Percentiles rank a stretch among this genome's conserved stretches.
These are phyloP conservation scores for Mycena crocata DNA, from an alignment of 768 basidiomycete genomes.

Conservation along the genomic window DNA sequence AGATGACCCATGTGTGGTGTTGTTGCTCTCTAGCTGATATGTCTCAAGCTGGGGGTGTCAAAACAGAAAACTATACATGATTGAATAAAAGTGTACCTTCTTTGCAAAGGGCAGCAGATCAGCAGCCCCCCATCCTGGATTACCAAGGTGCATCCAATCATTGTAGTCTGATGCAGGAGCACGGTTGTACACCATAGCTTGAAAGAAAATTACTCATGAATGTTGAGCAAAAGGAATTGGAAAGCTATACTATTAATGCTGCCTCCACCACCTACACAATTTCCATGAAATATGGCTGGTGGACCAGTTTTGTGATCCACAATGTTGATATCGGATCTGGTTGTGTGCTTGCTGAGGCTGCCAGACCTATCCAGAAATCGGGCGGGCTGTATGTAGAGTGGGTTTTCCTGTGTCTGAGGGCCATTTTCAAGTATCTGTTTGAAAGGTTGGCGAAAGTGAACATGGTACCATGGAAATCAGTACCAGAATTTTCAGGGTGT, in stretches of 20 bases:
- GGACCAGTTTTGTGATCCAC: neutral
- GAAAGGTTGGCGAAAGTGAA: neutral
- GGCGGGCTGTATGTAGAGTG: neutral
- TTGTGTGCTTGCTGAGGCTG: conserved; percentile 57
- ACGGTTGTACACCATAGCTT: conserved; percentile 10
- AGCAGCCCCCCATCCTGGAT: neutral
- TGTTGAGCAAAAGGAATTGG: too few species aligned
- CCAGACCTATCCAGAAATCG: conserved; percentile 37
- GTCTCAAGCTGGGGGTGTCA: neutral
- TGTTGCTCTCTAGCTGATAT: neutral
- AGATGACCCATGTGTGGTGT: conserved; percentile 6
- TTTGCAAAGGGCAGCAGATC: conserved; percentile 2
- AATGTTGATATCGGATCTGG: conserved; percentile 49
- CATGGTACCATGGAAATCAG: conserved; percentile 4
- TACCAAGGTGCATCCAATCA: conserved; percentile 3
- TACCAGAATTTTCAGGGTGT: conserved; percentile 65
- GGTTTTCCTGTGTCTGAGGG: neutral
- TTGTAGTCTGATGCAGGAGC: conserved; percentile 4
- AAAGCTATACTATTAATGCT: conserved; percentile 6
- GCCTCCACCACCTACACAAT: neutral
- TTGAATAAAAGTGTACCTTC: neutral
- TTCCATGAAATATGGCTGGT: neutral
- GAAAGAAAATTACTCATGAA: neutral
- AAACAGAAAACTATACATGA: neutral
- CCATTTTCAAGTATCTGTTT: neutral